Base-by-base conservation (phyloP, 176 grass and related monocot species). In the Lolium multiflorum region DNA sequence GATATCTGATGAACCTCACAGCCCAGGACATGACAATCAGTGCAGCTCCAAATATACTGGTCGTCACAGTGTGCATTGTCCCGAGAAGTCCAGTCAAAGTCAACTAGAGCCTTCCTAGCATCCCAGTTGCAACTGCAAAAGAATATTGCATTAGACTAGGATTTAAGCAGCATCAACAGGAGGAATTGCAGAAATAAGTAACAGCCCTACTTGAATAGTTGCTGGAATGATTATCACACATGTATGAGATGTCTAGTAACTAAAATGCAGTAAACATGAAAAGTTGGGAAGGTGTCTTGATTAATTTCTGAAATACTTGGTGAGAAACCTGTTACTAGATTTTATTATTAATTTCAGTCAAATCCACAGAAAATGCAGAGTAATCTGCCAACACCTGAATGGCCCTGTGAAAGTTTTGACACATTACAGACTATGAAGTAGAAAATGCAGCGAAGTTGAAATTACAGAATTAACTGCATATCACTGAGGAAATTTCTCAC, bases 91-190 rank as follows among this genome's bases (percentile, higher is more conserved):
- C 87, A 87, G 80, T 92, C 82, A 78, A 98, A 89, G 85, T 86
- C 80, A 83, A 96, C 49, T 48, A 98, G 92, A 58, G 90, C 84
- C 51, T 89, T 92, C 88, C 92, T 92, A 56, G 77, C 84, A 90
- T 90, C 91, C 96, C 96, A 98, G 76, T 96, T 86, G 76, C 88
- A 94, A 86, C 96, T 98, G 88, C 77, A 76, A 63, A 72, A 8
- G 24, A 18, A 54, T 21, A n/a, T 9, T 6, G 5, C n/a, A 20
- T 80, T 81, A 87, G 52, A 10, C 47, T 44, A 75, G 5, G 38
- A 71, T 7, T 56, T 69, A 61, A 12, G 48, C 67, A 37, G 16
- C 35, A 84, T 70, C 7, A 12, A 55, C 9, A 76, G 2, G 49
- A 77, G 59, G 18, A 64, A 43, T 71, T 80, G 57, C 12, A 21